Evolutionary conservation across 257 asterid species (phyloP).

Genomic region (Cinchona pubescens): DNA sequence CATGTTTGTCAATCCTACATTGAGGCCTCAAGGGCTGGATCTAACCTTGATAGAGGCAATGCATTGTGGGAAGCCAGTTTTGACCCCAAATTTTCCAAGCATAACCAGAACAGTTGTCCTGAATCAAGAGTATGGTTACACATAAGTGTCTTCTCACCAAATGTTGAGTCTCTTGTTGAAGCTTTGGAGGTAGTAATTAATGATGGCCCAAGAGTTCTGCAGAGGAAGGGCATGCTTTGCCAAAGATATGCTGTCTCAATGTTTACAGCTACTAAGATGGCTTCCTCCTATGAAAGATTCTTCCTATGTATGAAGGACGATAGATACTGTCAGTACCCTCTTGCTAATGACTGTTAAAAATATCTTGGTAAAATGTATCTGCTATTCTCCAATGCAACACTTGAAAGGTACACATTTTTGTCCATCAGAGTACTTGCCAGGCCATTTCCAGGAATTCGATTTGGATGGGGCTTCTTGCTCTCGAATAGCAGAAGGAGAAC

Average conservation of each 20-base stretch:
- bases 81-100: conserved; percentile 28
- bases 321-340: conserved; percentile 4
- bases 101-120: conserved; percentile 15
- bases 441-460: no score
- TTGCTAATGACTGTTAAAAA: conserved; percentile 4
- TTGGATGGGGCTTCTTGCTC: no score
- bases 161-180: conserved; percentile 16
- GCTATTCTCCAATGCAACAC: background rate
- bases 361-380: background rate
- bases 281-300: conserved; percentile 23
- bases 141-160: conserved; percentile 29
- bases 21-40: conserved; percentile 34
- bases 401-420: no score
- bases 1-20: conserved; percentile 26
- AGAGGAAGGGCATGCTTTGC: conserved; percentile 23
- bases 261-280: conserved; percentile 25
- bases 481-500: no score
- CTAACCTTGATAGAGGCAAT: conserved; percentile 29
- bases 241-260: conserved; percentile 16
- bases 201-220: conserved; percentile 16
- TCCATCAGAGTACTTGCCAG: no score
- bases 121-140: conserved; percentile 24
- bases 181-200: conserved; percentile 18
- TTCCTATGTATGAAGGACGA: conserved; percentile 16
- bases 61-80: conserved; percentile 25